phyloP scores from a whole-genome alignment of 768 basidiomycete species.

The Auricularia heimuer region DNA sequence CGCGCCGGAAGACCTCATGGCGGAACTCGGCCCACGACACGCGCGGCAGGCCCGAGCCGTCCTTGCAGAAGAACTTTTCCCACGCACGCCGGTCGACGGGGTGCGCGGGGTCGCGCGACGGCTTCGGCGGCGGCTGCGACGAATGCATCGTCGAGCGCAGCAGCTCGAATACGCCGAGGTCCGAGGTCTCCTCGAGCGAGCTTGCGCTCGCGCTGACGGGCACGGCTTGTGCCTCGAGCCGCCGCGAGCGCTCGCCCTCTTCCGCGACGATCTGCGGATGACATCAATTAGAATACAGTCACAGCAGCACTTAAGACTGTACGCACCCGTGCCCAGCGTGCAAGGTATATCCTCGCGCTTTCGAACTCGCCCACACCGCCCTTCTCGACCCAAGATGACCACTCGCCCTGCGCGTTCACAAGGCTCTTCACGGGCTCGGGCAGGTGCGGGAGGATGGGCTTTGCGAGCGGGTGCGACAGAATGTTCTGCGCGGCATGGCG shows the following conservation, averaged over 20 bases:
- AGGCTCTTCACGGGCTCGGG: conserved; percentile 89
- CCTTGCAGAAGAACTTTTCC: conserved; percentile 66
- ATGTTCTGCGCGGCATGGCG: conserved; percentile 92
- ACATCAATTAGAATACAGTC: not conserved
- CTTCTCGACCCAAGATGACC: conserved; percentile 86
- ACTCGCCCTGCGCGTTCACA: conserved; percentile 82
- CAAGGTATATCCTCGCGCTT: conserved; percentile 90
- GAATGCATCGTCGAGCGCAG: conserved; percentile 51
- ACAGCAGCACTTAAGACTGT: conserved; percentile 8
- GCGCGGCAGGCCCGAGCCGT: conserved; percentile 47
- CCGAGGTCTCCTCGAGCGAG: conserved; percentile 53
- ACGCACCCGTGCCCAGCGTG: conserved; percentile 73
- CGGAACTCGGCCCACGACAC: conserved; percentile 61
- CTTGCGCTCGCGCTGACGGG: conserved; percentile 37
- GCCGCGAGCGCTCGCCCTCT: conserved; percentile 85
- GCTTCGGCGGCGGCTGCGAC: conserved; percentile 71
- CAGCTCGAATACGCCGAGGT: conserved; percentile 81
- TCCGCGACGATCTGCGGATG: conserved; percentile 67
- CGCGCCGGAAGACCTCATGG: conserved; percentile 65
- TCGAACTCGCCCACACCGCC: conserved; percentile 94
- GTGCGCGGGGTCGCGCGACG: conserved; percentile 69
- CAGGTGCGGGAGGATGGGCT: conserved; percentile 91
- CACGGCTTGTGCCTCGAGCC: conserved; percentile 65
- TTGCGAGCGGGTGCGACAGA: conserved; percentile 88
- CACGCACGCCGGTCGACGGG: conserved; percentile 70